Base-by-base conservation (phyloP, 208 protist genomes). In the Acanthamoeba castellanii region DNA sequence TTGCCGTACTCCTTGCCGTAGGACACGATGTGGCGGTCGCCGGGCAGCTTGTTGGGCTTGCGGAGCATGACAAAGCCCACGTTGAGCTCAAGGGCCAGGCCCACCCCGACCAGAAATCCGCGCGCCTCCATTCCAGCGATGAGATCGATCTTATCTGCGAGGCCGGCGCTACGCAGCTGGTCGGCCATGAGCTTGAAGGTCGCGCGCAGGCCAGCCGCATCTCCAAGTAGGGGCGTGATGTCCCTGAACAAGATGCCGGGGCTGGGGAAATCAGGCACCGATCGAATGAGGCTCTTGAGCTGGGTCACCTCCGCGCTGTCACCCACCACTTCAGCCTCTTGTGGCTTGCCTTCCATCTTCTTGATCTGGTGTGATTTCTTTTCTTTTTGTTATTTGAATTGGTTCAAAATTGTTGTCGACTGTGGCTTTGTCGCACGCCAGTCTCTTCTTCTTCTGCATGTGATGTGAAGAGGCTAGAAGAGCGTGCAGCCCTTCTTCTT, bases 41-140 rank as follows among this genome's bases (percentile, higher is more conserved):
- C 78, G 27, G 78, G 78, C 78, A 85, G 78, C 78, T 85, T 85
- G 78, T 85, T 85, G 78, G 78, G 78, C 78, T 85, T 85, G 78
- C 78, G 78, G 37, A 85, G 50, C 78, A 85, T 85, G 20, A 85
- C 78, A 16, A 85, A 85, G 50, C 78, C 78, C 37, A 50, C 37
- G 78, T 34, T 34, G 37, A 85, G 78, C 78, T 85, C 50, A 5
- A 85, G 37, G 18, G 78, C 78, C 25, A 85, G 78, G 14, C 45
- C 78, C 37, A 57, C 45, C 22, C 78, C 78, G 16, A 85, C 5
- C 45, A 85, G 25, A 55, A 85, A 85, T 50, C 78, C 78, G 2
- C 78, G 37, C 34, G 78, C 78, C 78, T 85, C 78, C 78, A 85
- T 85, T 7, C 78, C 78, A 0, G 78, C 78, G 42, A 85, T 37